phyloP scores from a whole-genome alignment of 225 moss, liverwort and hornwort species.

The Antitrichia curtipendula region DNA sequence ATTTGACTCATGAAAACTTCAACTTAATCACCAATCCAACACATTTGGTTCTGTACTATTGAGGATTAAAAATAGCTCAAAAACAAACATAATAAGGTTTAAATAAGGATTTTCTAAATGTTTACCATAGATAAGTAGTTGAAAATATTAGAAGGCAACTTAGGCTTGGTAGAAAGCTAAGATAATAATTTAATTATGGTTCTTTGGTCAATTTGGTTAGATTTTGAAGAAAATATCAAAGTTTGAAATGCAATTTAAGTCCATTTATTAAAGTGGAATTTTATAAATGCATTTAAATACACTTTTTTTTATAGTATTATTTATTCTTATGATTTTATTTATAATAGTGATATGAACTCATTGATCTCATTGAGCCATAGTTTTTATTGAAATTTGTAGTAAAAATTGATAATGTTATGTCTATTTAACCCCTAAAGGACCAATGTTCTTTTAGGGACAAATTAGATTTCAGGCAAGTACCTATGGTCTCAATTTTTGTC shows the following conservation, averaged over 20 bases:
- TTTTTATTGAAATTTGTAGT: not conserved
- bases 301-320: not conserved
- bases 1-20: not conserved
- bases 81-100: not conserved
- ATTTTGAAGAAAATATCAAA: not conserved
- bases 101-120: not conserved
- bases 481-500: too few species aligned
- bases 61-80: not conserved
- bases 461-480: too few species aligned
- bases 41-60: not conserved
- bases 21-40: not conserved
- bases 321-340: not conserved
- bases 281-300: too few species aligned
- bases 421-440: not conserved
- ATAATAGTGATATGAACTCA: too few species aligned
- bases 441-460: too few species aligned
- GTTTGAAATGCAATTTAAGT: not conserved
- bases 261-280: too few species aligned
- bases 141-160: not conserved
- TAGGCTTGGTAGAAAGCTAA: not conserved
- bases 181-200: not conserved
- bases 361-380: too few species aligned
- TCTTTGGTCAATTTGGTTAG: not conserved
- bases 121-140: not conserved
- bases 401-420: not conserved